Base-by-base conservation (phyloP, 306 rosid genomes). In the Abrus precatorius region DNA sequence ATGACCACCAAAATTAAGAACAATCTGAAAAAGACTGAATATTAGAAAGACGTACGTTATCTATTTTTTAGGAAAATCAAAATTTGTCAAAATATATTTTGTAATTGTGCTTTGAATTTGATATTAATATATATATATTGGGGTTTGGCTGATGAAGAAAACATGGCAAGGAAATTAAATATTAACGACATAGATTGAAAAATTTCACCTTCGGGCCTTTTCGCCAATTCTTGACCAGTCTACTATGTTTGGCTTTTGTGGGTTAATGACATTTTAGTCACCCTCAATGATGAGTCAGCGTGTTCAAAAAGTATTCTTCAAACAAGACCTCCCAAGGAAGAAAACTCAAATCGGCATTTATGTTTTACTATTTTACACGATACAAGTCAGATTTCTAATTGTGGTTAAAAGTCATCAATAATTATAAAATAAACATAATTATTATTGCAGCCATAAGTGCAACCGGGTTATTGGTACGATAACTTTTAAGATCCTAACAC, bases 211-310 rank as follows among this genome's bases (percentile, higher is more conserved):
- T 47, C 9, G 47, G 59, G n/a, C 57, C 7, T 78, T 75, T 75
- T 52, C 72, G 64, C 55, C 13, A 62, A 52, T 64, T 80, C 64
- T 80, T 75, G 82, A 75, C 82, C 60, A 53, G 72, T 74, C 48
- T 43, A 12, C 57, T 27, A 61, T 41, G 69, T 63, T 74, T 65
- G 75, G 77, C 54, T 68, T 60, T 60, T 33, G 66, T 20, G 33
- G 9, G 34, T 67, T 9, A 40, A 38, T 41, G 67, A 50, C 78
- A 54, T 81, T 73, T 38, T 20, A 65, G 80, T 81, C 69, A 44
- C 62, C 7, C 36, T 74, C 80, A 55, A 65, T 52, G 3, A 63
- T 7, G 69, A 74, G 61, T 43, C 69, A 53, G 56, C 69, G 34
- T 41, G 65, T 34, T 36, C 65, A 9, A 59, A 70, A 79, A 69